Base-by-base conservation (phyloP, 2,329 filamentous ascomycete species). In the Magnaporthiopsis incrustans region DNA sequence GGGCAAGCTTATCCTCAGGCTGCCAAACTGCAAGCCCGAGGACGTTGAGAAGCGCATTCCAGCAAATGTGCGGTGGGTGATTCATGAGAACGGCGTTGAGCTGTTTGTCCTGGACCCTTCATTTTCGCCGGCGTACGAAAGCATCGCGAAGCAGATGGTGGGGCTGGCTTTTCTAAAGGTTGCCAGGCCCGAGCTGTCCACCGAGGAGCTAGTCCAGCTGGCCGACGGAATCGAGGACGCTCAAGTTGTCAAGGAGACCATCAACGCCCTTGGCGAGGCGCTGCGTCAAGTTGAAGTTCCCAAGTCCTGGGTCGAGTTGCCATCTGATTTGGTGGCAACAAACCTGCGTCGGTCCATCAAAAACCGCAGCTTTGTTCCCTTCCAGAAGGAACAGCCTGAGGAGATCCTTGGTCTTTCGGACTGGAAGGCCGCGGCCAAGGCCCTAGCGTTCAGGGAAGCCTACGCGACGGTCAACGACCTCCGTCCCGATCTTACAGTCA, bases 371-470 rank as follows among this genome's bases (percentile, higher is more conserved):
- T 98, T 99, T 73, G 84, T 85, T 62, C 77, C 87, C 2, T 96
- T 92, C 73, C 83, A 91, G 69, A 96, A 94, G 78, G 79, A 84
- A 57, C 91, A 96, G 71, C 69, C 77, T 0, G 92, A 96, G 75
- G 81, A 88, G 30, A 82, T 83, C 4, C 77, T 88, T 3, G 72
- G 77, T 68, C 84, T 96, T 66, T 85, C 85, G 70, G 84, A 89
- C 75, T 97, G 93, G 91, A 85, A 93, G 77, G 83, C 88, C 60
- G 91, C 88, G 62, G 95, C 94, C 66, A 95, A 96, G 81, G 90
- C 89, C 60, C 82, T 99, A 65, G 85, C 85, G 5, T 99, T 99
- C 85, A 97, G 96, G 81, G 95, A 99, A 77, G 94, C 92, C 0
- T 98, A 92, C 73, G 88, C 85, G 67, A 93, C 92, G 30, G 80